Base-by-base conservation (phyloP, 306 rosid genomes). In the Neltuma alba region DNA sequence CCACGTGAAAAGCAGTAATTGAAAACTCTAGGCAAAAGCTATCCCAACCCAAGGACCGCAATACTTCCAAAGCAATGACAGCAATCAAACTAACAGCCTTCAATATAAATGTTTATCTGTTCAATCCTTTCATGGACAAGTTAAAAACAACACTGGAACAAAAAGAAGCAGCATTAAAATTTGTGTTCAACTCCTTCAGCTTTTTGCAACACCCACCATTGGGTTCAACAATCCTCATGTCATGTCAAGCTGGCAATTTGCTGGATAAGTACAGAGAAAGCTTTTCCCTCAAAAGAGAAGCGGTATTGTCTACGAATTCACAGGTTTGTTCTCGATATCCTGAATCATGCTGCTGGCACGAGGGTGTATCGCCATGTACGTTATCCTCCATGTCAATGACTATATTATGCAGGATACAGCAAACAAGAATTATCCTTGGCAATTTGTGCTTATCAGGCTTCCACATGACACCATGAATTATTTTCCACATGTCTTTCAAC, bases 381-480 rank as follows among this genome's bases (percentile, higher is more conserved):
- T 80, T 91, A 80, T 94, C 98, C 75, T 89, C 88, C 94, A 90
- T 81, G 76, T 92, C 97, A 25, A 94, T 91, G 21, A 88, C 85
- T 64, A 94, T 92, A 50, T 94, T 94, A 81, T 94, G 98, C 13
- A 94, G 91, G 60, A 94, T 80, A 79, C 98, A 94, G 80, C 97
- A 94, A 69, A 89, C 97, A 57, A 89, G 92, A 52, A 94, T 81
- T 58, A 92, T 89, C 85, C 97, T 88, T 15, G 98, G 98, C 69
- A 94, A 77, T 72, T 86, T 88, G 67, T 89, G 83, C 83, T 89
- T 92, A 68, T 94, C 94, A 62, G 98, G 96, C 83, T 86, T 90
- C 97, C 96, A 92, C 98, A 92, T 88, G 28, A 92, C 88, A 41
- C 98, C 96, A 69, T 87, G 85, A 55, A 94, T 94, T 77, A 94